These are phyloP conservation scores for Fomes fomentarius DNA, from an alignment of 1,284 basidiomycete genomes.

Conservation along the genomic window DNA sequence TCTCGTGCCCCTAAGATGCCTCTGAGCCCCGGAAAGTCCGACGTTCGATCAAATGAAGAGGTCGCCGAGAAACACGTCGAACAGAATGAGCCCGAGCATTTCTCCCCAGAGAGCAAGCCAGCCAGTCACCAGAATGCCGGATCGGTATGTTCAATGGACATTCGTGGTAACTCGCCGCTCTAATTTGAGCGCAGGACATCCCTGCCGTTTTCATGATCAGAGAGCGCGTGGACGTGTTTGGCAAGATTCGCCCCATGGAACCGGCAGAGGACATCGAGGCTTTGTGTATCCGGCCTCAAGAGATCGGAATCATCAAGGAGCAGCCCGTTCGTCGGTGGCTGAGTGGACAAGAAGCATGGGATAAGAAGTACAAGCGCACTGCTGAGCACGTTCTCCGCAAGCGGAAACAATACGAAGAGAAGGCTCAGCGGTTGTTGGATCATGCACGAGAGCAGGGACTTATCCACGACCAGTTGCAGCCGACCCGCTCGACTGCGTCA, in stretches of 20 bases:
- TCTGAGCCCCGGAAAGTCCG: conserved; percentile 15
- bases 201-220: conserved; percentile 65
- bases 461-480: conserved; percentile 27
- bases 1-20: neutral
- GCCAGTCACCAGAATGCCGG: neutral
- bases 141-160: no score
- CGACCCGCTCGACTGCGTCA: conserved; percentile 5
- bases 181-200: conserved; percentile 28
- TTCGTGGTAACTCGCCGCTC: no score
- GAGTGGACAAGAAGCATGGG: conserved; percentile 61
- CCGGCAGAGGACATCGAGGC: conserved; percentile 66
- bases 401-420: conserved; percentile 43
- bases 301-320: conserved; percentile 74
- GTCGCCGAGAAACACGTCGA: conserved; percentile 31
- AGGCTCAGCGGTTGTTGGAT: conserved; percentile 44
- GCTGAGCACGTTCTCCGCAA: conserved; percentile 45
- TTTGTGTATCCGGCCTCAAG: conserved; percentile 58
- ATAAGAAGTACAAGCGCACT: conserved; percentile 47
- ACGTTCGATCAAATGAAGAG: conserved; percentile 37
- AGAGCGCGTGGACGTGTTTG: conserved; percentile 83
- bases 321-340: conserved; percentile 59
- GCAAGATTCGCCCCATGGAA: conserved; percentile 81
- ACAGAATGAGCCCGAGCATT: conserved; percentile 26
- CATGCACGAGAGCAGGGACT: conserved; percentile 54
- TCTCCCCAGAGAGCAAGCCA: no score